phyloP scores from a whole-genome alignment of 2,329 filamentous ascomycete genomes.

The Fusarium tjaetaba region DNA sequence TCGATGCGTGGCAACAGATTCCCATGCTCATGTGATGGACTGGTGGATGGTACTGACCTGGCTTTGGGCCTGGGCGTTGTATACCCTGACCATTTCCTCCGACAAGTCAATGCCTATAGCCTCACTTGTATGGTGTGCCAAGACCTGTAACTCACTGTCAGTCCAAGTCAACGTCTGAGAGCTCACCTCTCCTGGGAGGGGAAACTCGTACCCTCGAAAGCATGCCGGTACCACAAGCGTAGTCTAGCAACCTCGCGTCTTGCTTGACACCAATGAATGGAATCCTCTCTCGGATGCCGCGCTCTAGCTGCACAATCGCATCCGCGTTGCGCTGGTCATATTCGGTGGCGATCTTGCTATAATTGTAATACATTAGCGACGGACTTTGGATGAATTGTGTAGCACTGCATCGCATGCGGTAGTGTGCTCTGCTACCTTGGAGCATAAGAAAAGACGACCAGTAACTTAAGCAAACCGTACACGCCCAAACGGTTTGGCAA shows the following conservation, averaged over 20 bases:
- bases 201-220: constrained; percentile 66
- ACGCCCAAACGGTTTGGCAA: background rate
- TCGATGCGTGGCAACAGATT: background rate
- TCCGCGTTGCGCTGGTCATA: constrained; percentile 65
- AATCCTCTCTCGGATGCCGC: constrained; percentile 61
- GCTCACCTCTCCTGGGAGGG: background rate
- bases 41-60: constrained; percentile 52
- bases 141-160: constrained; percentile 28
- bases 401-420: background rate
- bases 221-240: constrained; percentile 78
- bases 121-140: constrained; percentile 54
- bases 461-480: constrained; percentile 1
- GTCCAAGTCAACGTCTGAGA: background rate
- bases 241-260: constrained; percentile 71
- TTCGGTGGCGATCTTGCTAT: constrained; percentile 45
- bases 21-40: background rate
- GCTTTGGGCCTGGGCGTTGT: constrained; percentile 68
- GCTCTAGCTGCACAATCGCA: constrained; percentile 62
- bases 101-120: constrained; percentile 77
- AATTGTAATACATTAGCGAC: constrained; percentile 28
- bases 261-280: constrained; percentile 68
- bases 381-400: background rate
- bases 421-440: constrained; percentile 12
- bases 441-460: constrained; percentile 5
- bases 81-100: constrained; percentile 74